Evolutionary conservation across 2,329 filamentous ascomycete species (phyloP).

Genomic region (Ophiostoma sp.): DNA sequence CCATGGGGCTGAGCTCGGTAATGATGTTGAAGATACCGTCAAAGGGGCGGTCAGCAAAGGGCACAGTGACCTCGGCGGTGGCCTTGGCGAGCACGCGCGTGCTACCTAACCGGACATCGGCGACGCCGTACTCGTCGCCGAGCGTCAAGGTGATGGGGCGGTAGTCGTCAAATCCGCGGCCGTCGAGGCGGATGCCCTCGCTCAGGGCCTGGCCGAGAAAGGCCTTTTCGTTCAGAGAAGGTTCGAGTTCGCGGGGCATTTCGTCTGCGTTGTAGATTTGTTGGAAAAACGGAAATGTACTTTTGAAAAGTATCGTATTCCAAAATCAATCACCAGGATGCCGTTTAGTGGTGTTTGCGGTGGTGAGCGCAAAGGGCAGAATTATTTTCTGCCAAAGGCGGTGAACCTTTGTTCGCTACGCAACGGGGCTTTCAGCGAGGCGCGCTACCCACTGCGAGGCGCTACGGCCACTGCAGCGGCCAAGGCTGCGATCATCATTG

Average conservation of each 20-base stretch:
- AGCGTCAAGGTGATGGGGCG: constrained; percentile 73
- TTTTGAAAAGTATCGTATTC: neutral
- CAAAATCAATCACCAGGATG: neutral
- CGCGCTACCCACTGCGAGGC: neutral
- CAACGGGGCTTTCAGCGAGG: neutral
- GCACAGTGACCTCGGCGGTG: constrained; percentile 80
- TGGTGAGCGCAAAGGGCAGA: constrained; percentile 12
- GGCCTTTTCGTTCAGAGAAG: constrained; percentile 79
- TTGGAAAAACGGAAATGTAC: neutral
- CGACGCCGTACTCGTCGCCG: constrained; percentile 85
- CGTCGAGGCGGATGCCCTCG: constrained; percentile 77
- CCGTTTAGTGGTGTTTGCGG: neutral
- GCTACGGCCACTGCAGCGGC: neutral
- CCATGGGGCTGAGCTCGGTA: constrained; percentile 88
- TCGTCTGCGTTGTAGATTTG: constrained; percentile 28
- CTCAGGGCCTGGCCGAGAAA: constrained; percentile 81
- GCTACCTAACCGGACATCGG: constrained; percentile 81
- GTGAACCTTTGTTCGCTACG: constrained; percentile 25
- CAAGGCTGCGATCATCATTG: constrained; percentile 13
- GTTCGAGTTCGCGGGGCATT: constrained; percentile 91
- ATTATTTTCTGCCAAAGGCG: constrained; percentile 30
- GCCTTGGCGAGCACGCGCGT: constrained; percentile 83
- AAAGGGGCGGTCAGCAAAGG: constrained; percentile 82
- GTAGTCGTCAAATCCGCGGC: constrained; percentile 73
- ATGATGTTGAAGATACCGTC: constrained; percentile 92